These are phyloP conservation scores for Amanita subjunquillea DNA, from an alignment of 768 basidiomycete species.

Conservation along the genomic window DNA sequence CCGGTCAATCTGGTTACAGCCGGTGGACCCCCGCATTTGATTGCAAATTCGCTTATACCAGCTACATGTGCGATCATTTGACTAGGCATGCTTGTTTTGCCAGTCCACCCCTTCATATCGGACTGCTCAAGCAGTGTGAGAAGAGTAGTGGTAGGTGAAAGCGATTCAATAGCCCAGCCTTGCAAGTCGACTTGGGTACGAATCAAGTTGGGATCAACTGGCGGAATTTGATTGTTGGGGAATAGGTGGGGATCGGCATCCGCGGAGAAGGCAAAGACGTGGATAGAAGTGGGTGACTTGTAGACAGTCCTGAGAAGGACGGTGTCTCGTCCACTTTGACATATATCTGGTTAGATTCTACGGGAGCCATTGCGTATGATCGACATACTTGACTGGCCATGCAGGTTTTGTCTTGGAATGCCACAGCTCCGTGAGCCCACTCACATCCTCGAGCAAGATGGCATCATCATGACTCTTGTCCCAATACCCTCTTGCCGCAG, in stretches of 20 bases:
- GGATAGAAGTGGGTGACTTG: constrained; percentile 90
- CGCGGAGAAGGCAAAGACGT: constrained; percentile 90
- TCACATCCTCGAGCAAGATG: constrained; percentile 77
- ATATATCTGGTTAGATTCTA: constrained; percentile 10
- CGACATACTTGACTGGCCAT: constrained; percentile 84
- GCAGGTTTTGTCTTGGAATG: constrained; percentile 84
- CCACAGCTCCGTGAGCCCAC: constrained; percentile 88
- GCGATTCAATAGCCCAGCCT: constrained; percentile 93
- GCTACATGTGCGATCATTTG: constrained; percentile 86
- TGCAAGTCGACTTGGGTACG: constrained; percentile 96
- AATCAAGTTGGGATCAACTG: constrained; percentile 66
- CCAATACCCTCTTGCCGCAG: constrained; percentile 77
- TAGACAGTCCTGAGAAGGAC: constrained; percentile 93
- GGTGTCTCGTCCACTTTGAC: constrained; percentile 71
- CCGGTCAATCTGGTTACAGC: constrained; percentile 77
- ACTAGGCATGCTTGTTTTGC: constrained; percentile 88
- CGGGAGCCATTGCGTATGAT: constrained; percentile 2
- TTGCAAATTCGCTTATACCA: constrained; percentile 91
- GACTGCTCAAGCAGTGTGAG: constrained; percentile 93
- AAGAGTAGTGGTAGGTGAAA: constrained; percentile 91
- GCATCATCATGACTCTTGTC: constrained; percentile 88
- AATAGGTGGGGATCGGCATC: constrained; percentile 78
- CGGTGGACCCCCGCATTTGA: constrained; percentile 92
- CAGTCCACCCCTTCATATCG: constrained; percentile 95
- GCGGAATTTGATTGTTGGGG: constrained; percentile 44